phyloP scores from a whole-genome alignment of 73 alveolate species.

The Tetrahymena borealis region DNA sequence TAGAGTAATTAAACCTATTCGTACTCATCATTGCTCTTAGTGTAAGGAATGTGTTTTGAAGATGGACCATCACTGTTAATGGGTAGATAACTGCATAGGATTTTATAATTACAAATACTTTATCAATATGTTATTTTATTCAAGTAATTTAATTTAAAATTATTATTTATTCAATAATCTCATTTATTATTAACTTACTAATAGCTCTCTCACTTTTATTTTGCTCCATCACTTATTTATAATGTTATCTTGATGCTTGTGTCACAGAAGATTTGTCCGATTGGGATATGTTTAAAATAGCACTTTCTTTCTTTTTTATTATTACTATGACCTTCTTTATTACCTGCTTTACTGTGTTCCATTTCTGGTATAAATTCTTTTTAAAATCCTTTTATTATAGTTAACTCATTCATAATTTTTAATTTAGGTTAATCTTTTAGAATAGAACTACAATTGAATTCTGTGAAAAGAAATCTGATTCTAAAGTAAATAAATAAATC shows the following conservation, averaged over 20 bases:
- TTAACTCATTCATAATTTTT: neutral
- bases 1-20: constrained; percentile 56
- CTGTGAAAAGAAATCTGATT: constrained; percentile 10
- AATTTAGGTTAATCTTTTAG: neutral
- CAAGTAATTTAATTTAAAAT: neutral
- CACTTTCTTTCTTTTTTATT: neutral
- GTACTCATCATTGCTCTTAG: constrained; percentile 68
- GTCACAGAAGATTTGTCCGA: neutral
- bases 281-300: neutral
- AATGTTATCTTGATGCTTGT: constrained; percentile 1
- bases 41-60: constrained; percentile 70
- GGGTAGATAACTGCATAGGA: constrained; percentile 77
- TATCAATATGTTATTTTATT: constrained; percentile 17
- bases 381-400: neutral
- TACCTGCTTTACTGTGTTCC: neutral
- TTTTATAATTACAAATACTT: constrained; percentile 59
- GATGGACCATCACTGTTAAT: constrained; percentile 84
- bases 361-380: neutral
- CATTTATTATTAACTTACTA: neutral
- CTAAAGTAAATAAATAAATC: neutral
- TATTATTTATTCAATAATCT: neutral
- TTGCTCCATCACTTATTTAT: neutral
- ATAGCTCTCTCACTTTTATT: neutral
- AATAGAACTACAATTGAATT: constrained; percentile 31
- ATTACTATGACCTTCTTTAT: neutral